phyloP scores from a whole-genome alignment of 2,329 filamentous ascomycete species.

The Mycogone perniciosa region DNA sequence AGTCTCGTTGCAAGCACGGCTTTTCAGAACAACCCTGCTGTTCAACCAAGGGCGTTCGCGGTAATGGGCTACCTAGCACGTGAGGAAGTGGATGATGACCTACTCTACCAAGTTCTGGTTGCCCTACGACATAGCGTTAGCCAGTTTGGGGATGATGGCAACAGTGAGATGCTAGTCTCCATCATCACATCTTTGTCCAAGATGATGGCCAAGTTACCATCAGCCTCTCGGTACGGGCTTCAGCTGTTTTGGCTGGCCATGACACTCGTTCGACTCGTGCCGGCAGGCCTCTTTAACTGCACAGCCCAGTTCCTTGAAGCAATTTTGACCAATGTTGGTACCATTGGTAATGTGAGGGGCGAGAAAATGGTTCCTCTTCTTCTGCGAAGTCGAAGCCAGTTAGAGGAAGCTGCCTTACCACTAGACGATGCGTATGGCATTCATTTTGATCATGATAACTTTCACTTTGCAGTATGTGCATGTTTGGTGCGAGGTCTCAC shows the following conservation, averaged over 20 bases:
- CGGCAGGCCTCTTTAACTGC: slow-evolving; percentile 57
- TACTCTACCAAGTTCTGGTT: slow-evolving; percentile 65
- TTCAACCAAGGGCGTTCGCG: slow-evolving; percentile 62
- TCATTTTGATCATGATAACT: slow-evolving; percentile 57
- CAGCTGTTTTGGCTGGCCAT: slow-evolving; percentile 67
- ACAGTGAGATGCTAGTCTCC: slow-evolving; percentile 61
- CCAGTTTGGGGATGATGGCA: slow-evolving; percentile 58
- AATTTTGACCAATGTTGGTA: slow-evolving; percentile 57
- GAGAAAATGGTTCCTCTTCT: slow-evolving; percentile 54
- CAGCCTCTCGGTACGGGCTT: slow-evolving; percentile 59
- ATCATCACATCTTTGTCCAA: slow-evolving; percentile 62
- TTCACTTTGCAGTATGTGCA: slow-evolving; percentile 61
- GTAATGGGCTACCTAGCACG: slow-evolving; percentile 65
- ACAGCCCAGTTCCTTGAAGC: slow-evolving; percentile 59
- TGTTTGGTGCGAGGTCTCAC: slow-evolving; percentile 59
- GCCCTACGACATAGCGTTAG: slow-evolving; percentile 58
- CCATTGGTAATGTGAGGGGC: slow-evolving; percentile 52
- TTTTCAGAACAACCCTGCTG: slow-evolving; percentile 66
- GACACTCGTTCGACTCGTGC: slow-evolving; percentile 58
- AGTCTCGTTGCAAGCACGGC: slow-evolving; percentile 65
- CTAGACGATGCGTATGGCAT: slow-evolving; percentile 62
- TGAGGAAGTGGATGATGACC: slow-evolving; percentile 66
- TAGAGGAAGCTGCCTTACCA: slow-evolving; percentile 56
- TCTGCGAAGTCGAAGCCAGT: slow-evolving; percentile 52
- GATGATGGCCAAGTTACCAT: slow-evolving; percentile 64